Evolutionary conservation across 352 stramenopile genomes (phyloP).

Genomic region (Globisporangium barbulae): DNA sequence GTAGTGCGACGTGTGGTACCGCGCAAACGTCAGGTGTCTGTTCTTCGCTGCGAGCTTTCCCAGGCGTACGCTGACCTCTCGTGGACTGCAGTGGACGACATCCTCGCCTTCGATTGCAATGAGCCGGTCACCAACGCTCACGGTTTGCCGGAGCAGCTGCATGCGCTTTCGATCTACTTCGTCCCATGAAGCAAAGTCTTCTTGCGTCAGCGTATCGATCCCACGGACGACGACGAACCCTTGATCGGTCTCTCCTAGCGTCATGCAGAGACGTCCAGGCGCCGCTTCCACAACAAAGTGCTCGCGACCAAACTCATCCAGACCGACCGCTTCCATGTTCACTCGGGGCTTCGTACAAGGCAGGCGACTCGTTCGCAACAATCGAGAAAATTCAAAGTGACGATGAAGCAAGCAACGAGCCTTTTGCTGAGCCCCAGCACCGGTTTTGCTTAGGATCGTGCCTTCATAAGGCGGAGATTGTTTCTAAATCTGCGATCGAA

Average conservation of each 20-base stretch:
- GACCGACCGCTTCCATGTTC: constrained; percentile 24
- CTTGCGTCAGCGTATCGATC: constrained; percentile 24
- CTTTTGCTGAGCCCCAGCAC: neutral
- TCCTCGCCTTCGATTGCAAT: constrained; percentile 47
- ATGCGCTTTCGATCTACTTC: constrained; percentile 33
- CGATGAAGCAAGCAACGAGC: neutral
- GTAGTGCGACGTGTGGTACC: constrained; percentile 34
- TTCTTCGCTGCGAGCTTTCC: constrained; percentile 35
- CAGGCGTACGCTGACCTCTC: constrained; percentile 43
- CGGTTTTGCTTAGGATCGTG: neutral
- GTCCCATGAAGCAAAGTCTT: constrained; percentile 26
- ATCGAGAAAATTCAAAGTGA: constrained; percentile 18
- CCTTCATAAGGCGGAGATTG: neutral
- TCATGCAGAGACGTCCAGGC: constrained; percentile 48
- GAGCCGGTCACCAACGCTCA: constrained; percentile 47
- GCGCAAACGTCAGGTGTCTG: constrained; percentile 44
- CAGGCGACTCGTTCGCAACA: neutral
- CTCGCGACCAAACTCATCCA: constrained; percentile 49
- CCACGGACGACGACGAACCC: constrained; percentile 46
- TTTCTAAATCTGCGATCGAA: constrained; percentile 11
- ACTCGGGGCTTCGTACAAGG: neutral
- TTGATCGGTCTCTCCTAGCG: constrained; percentile 42
- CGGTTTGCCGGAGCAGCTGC: constrained; percentile 26
- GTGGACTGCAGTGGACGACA: constrained; percentile 36
- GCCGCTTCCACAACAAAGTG: constrained; percentile 45